phyloP scores from a whole-genome alignment of 176 grass and related monocot genomes.

The Elaeis guineensis region DNA sequence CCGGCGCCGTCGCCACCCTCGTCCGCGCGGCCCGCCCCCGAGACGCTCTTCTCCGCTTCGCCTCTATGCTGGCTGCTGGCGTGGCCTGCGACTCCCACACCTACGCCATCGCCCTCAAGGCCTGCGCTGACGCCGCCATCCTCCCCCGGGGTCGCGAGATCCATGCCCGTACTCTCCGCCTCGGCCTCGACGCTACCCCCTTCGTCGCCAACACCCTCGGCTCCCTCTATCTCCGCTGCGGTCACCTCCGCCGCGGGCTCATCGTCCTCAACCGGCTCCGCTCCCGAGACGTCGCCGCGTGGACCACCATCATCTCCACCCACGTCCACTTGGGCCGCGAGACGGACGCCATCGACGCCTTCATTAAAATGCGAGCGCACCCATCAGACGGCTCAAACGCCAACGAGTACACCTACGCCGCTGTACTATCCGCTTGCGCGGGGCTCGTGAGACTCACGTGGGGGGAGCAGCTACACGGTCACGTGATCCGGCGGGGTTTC shows the following conservation, averaged over 20 bases:
- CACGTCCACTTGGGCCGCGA: slow-evolving; percentile 31
- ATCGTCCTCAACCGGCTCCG: slow-evolving; percentile 24
- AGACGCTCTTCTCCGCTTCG: slow-evolving; percentile 43
- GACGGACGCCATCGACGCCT: slow-evolving; percentile 33
- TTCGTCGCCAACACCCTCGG: slow-evolving; percentile 50
- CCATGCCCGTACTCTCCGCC: slow-evolving; percentile 36
- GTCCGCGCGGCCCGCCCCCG: slow-evolving; percentile 26
- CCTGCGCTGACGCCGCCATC: slow-evolving; percentile 25
- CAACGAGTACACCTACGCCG: slow-evolving; percentile 59
- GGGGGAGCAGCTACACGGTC: slow-evolving; percentile 49
- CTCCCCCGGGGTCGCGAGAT: slow-evolving; percentile 36
- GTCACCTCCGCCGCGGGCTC: slow-evolving; percentile 6
- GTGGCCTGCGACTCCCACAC: slow-evolving; percentile 44
- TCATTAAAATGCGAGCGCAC: slow-evolving; percentile 31
- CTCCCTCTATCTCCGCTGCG: slow-evolving; percentile 25
- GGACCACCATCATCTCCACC: slow-evolving; percentile 40
- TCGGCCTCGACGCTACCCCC: slow-evolving; percentile 28
- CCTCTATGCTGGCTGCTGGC: slow-evolving; percentile 35
- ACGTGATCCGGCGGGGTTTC: slow-evolving; percentile 31
- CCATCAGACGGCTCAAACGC: slow-evolving; percentile 17
- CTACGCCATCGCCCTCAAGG: slow-evolving; percentile 37
- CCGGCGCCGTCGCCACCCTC: slow-evolving; percentile 38
- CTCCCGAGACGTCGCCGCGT: slow-evolving; percentile 30
- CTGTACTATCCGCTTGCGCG: slow-evolving; percentile 39
- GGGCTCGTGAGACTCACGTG: slow-evolving; percentile 9